A percentile compares a stretch with the other conserved stretches of the same genome.
phyloP scores from a whole-genome alignment of 177 flowering plant genomes.

The Vitis hybrid region DNA sequence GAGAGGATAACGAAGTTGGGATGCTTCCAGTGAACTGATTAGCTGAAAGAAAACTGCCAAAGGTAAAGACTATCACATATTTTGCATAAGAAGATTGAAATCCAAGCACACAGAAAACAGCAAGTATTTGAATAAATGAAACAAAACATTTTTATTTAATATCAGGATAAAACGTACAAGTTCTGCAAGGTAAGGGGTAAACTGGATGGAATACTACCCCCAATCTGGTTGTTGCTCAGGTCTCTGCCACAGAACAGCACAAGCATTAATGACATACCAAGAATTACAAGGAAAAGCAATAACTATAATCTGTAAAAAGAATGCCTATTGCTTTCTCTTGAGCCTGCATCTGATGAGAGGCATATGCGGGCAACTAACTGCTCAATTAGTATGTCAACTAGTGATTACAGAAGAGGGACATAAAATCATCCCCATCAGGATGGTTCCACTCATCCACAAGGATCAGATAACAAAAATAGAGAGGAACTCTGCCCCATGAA shows the following conservation, averaged over 20 bases:
- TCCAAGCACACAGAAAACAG: background rate
- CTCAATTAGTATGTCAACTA: too few relatives aligned
- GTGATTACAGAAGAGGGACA: too few relatives aligned
- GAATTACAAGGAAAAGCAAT: background rate
- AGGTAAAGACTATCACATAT: constrained; percentile 22
- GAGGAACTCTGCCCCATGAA: too few relatives aligned
- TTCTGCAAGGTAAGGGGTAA: constrained; percentile 62
- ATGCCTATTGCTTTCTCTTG: too few relatives aligned
- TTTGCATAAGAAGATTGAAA: constrained; percentile 2
- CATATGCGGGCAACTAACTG: too few relatives aligned
- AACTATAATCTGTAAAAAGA: background rate
- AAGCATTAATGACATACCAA: background rate
- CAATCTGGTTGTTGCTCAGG: constrained; percentile 67
- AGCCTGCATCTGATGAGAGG: too few relatives aligned
- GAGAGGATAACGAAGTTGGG: constrained; percentile 56
- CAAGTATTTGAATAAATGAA: background rate
- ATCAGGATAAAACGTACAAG: constrained; percentile 50
- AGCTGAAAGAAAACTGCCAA: constrained; percentile 85
- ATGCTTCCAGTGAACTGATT: constrained; percentile 81
- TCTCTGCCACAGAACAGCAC: constrained; percentile 45
- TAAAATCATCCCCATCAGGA: too few relatives aligned
- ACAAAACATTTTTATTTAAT: background rate
- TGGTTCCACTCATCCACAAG: too few relatives aligned
- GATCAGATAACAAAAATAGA: too few relatives aligned
- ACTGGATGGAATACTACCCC: constrained; percentile 64